Base-by-base conservation (phyloP, 192 early-diverging fungal species). In the Irineochytrium annulatum region DNA sequence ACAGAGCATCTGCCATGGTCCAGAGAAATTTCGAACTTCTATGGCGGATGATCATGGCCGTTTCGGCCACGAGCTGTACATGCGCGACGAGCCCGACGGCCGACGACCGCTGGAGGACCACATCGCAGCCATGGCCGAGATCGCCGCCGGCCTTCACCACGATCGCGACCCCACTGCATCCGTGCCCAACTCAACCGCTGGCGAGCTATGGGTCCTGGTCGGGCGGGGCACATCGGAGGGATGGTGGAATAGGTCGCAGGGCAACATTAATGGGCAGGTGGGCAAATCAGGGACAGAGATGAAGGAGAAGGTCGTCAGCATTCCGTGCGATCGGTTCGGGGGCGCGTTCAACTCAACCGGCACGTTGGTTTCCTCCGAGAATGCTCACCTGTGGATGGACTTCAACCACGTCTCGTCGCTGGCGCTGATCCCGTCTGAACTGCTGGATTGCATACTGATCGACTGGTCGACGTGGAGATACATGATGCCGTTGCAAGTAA, bases 401-500 rank as follows among this genome's bases (percentile, higher is more conserved):
- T 70, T 73, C 46, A 73, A 68, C 37, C 27, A 59, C 52, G 44
- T 43, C 13, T 26, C 44, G 14, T 37, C 57, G 8, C 52, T 73
- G 19, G 39, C 61, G 1, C 39, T 49, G 24, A 37, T 73, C 22
- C 66, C 71, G 3, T 28, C 24, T 3, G 51, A 1, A 0, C 17
- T 31, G 43, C 8, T 70, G 33, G 20, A 49, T 31, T 20, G 14
- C 35, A 64, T 73, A 33, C 33, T 71, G 5, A 61, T 73, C 20
- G 71, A 73, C 39, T 65, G 51, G 46, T 65, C 61, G 13, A 73
- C 71, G 6, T 73, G 71, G 71, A 31, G 71, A 2, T 73, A 73
- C 62, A 55, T 73, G 61, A 65, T 26, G 31, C 65, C 57, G 8
- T 27, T 59, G 0, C 20, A 51, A 51, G 13, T 13, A 14, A 16